A percentile compares a stretch with the other conserved stretches of the same genome.
Conservation (phyloP, 2,329 filamentous ascomycete species). For the Ophiostoma pallidulum region DNA sequence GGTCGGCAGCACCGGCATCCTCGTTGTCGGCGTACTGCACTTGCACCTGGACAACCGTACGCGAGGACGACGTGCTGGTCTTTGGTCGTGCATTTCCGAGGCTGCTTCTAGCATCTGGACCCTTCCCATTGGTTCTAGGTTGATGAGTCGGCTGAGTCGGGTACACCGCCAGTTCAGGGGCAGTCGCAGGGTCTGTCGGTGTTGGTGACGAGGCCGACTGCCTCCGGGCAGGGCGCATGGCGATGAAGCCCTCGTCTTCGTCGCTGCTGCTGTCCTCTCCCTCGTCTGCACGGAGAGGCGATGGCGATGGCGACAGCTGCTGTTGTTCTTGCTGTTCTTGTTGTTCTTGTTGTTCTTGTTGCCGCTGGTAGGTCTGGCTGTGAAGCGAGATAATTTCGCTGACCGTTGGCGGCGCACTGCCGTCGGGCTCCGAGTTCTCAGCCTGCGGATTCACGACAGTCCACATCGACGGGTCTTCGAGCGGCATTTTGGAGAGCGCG, state of each 20-base stretch:
- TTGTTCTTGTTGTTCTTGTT: neutral
- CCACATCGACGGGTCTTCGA: conserved; percentile 27
- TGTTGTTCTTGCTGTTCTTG: neutral
- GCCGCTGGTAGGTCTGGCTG: neutral
- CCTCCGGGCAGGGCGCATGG: conserved; percentile 13
- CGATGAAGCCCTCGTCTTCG: conserved; percentile 15
- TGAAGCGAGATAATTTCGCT: neutral
- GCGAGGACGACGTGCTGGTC: no score
- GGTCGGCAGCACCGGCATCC: neutral
- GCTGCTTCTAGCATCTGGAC: neutral
- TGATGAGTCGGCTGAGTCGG: neutral
- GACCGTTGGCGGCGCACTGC: neutral
- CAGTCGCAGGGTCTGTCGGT: neutral
- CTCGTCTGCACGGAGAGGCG: neutral
- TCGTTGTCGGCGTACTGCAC: neutral
- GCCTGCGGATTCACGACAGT: conserved; percentile 24
- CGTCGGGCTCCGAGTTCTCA: neutral
- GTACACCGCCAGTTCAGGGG: neutral
- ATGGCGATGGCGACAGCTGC: neutral
- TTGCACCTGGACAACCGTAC: no score
- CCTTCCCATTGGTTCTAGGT: neutral
- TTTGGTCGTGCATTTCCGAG: neutral
- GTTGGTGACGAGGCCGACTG: neutral
- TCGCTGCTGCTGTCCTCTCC: conserved; percentile 1
- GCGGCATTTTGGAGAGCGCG: conserved; percentile 26